phyloP scores from a whole-genome alignment of 2,329 filamentous ascomycete genomes.

The Calonectria montana region DNA sequence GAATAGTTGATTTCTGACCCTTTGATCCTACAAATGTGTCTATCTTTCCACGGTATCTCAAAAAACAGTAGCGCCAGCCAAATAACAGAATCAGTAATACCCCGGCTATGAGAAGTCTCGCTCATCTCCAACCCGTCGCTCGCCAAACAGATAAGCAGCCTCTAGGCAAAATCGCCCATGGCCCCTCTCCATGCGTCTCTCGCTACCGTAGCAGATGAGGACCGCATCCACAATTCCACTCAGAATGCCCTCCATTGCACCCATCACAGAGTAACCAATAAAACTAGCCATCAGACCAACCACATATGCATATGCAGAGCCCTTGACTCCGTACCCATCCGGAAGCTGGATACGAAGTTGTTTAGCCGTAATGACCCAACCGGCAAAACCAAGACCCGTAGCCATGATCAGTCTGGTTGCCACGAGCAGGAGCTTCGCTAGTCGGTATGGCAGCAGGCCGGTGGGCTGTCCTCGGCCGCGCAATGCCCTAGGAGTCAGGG shows the following conservation, averaged over 20 bases:
- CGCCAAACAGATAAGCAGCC: conserved; percentile 88
- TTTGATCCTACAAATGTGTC: conserved; percentile 17
- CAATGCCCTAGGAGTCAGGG: conserved; percentile 68
- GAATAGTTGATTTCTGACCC: neutral
- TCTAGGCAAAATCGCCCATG: conserved; percentile 89
- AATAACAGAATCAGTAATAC: conserved; percentile 13
- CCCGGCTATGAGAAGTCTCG: conserved; percentile 41
- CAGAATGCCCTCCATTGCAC: conserved; percentile 89
- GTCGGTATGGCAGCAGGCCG: conserved; percentile 84
- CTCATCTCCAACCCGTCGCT: conserved; percentile 53
- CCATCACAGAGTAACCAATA: conserved; percentile 93
- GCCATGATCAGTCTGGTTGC: conserved; percentile 93
- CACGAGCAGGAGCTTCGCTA: conserved; percentile 91
- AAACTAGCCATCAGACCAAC: conserved; percentile 92
- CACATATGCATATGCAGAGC: conserved; percentile 93
- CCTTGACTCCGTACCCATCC: conserved; percentile 68
- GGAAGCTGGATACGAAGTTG: conserved; percentile 73
- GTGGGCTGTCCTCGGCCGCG: conserved; percentile 55
- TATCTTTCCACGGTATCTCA: conserved; percentile 32
- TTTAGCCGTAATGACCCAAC: conserved; percentile 95
- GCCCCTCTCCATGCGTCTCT: conserved; percentile 75
- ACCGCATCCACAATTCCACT: conserved; percentile 89
- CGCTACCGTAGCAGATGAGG: conserved; percentile 94
- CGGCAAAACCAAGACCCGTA: conserved; percentile 88
- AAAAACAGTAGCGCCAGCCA: conserved; percentile 19